These are phyloP conservation scores for Alternaria gansuensis DNA, from an alignment of 2,329 filamentous ascomycete species.

Conservation along the genomic window DNA sequence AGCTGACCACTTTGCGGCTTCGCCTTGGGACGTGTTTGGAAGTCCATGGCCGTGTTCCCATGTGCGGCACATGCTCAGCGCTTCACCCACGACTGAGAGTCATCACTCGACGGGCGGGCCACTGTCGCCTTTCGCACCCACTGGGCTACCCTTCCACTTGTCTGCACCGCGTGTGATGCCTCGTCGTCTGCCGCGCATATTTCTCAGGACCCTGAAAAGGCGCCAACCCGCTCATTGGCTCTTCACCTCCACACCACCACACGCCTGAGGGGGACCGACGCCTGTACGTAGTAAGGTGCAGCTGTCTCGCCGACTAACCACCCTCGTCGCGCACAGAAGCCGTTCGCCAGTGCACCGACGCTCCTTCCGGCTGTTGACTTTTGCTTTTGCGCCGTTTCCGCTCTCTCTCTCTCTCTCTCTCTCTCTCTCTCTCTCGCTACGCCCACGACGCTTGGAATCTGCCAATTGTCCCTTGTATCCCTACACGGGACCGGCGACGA, in stretches of 20 bases:
- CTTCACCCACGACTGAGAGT: not conserved
- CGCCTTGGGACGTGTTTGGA: slow-evolving; percentile 10
- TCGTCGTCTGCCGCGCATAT: slow-evolving; percentile 19
- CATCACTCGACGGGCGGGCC: not conserved
- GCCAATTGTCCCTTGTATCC: not conserved
- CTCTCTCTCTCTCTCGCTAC: not conserved
- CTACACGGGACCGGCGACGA: slow-evolving; percentile 1
- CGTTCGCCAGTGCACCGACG: slow-evolving; percentile 19
- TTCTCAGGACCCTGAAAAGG: slow-evolving; percentile 13
- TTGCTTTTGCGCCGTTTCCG: slow-evolving; percentile 14
- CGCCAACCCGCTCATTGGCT: slow-evolving; percentile 19
- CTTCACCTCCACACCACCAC: slow-evolving; percentile 21
- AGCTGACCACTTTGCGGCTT: slow-evolving; percentile 21
- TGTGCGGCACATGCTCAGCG: not conserved
- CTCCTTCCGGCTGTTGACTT: slow-evolving; percentile 6
- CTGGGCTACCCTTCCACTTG: not conserved
- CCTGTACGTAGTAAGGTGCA: slow-evolving; percentile 11
- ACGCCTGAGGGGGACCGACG: slow-evolving; percentile 13
- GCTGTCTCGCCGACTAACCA: slow-evolving; percentile 12
- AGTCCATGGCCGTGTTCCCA: not conserved
- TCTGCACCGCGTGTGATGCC: not conserved
- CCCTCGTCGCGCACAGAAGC: slow-evolving; percentile 21
- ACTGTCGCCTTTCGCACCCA: not conserved
- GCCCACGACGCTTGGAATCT: slow-evolving; percentile 4
- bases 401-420: not conserved